Evolutionary conservation across 495 filamentous ascomycete genomes (phyloP), one percentile per base, ranked within the genome.

Genomic region (Trichoderma erinaceum): DNA sequence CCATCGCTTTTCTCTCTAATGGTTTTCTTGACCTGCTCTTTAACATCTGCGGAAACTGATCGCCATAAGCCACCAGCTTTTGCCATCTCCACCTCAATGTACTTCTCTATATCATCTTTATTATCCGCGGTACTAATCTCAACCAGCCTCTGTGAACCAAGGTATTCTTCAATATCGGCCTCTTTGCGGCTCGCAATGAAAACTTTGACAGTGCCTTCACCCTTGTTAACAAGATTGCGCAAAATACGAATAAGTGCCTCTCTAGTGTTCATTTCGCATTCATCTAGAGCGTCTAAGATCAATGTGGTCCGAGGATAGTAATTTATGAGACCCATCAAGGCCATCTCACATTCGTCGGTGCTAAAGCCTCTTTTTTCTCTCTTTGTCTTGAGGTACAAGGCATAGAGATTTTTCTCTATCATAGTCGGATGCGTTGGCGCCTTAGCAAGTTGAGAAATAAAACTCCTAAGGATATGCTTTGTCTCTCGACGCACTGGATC

Each of bases 401-500:
- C 21, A 52, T 52, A 11, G n/a, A 52, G 8, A 4, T 52, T 52
- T 23, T 23, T 52, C 10, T 52, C 48, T 6, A 52, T 52, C 48
- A 52, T 52, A 8, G 48, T 52, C 11, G 48, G 21, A 52, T 23
- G 0, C 21, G 25, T 52, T 23, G 48, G 48, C 7, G 25, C 48
- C 48, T n/a, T 52, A 21, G 48, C 48, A 52, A 52, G 48, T n/a
- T 52, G 48, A 25, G 48, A 52, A 23, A 52, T 52, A 52, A 25
- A 52, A 6, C 48, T 52, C 11, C 48, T 52, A 10, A 52, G 48
- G 48, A 52, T 52, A 11, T 21, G 10, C 48, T 52, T 52, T 10
- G 48, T 52, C 48, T 52, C 18, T 52, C 21, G n/a, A 52, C 48
- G 48, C 48, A 52, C 48, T 21, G 48, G 48, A 52, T 52, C 48